Evolutionary conservation across 208 protist genomes (phyloP).

Genomic region (Wallacemonas sp.): DNA sequence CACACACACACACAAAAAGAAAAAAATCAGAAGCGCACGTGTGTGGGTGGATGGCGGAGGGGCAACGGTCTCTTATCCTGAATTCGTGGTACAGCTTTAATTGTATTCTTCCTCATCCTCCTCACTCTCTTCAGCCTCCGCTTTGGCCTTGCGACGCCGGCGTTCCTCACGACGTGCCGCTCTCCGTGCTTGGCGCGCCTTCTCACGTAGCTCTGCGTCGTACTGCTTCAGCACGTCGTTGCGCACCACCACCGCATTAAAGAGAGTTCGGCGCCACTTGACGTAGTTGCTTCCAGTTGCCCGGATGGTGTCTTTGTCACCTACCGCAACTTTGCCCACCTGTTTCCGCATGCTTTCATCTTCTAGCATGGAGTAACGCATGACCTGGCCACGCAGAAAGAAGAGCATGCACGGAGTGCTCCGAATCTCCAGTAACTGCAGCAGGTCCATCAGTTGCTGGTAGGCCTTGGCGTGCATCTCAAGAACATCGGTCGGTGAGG

Average conservation of each 20-base stretch:
- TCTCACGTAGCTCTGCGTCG: conserved; percentile 50
- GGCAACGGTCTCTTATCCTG: too few relatives aligned
- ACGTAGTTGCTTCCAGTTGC: conserved; percentile 57
- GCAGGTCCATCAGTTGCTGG: conserved; percentile 56
- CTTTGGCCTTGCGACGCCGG: conserved; percentile 33
- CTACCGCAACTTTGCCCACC: conserved; percentile 17
- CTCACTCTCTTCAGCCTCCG: conserved; percentile 48
- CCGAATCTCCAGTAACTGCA: conserved; percentile 55
- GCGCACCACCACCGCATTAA: conserved; percentile 78
- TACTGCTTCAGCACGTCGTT: conserved; percentile 69
- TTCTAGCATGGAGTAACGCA: conserved; percentile 51
- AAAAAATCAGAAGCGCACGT: too few relatives aligned
- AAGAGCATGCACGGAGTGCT: conserved; percentile 83
- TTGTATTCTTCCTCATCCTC: conserved; percentile 53
- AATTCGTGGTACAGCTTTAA: background rate
- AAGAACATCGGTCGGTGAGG: conserved; percentile 39
- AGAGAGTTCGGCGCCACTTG: conserved; percentile 68
- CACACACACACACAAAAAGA: too few relatives aligned
- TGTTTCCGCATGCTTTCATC: conserved; percentile 7
- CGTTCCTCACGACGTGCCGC: conserved; percentile 41
- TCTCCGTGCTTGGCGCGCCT: conserved; percentile 39
- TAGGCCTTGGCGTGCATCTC: conserved; percentile 67
- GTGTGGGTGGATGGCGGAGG: too few relatives aligned
- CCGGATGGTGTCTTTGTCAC: conserved; percentile 37
- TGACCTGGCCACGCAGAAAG: conserved; percentile 55